Conservation (phyloP, 495 filamentous ascomycete species). For the Durotheca rogersii region DNA sequence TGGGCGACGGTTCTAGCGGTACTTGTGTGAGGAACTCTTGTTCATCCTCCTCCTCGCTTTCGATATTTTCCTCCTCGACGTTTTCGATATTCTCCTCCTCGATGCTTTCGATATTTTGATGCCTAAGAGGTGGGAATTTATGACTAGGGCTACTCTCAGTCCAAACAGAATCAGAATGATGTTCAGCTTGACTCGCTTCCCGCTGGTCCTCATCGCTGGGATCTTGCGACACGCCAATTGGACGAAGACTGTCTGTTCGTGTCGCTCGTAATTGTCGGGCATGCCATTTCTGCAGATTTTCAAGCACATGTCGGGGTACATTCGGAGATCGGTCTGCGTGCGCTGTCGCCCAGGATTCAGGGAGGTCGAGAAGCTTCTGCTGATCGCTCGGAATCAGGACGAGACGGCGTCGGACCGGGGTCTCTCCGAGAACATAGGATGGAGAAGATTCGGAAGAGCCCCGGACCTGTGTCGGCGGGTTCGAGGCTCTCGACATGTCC, state of each 20-base stretch:
- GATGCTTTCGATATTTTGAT: no score
- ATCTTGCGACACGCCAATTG: slow-evolving; percentile 18
- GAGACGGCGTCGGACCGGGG: slow-evolving; percentile 31
- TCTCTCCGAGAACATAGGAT: slow-evolving; percentile 19
- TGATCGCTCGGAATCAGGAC: slow-evolving; percentile 63
- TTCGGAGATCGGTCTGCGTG: slow-evolving; percentile 32
- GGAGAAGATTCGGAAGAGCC: slow-evolving; percentile 10
- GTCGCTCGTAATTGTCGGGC: slow-evolving; percentile 14
- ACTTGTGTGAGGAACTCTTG: slow-evolving; percentile 27
- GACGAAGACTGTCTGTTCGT: slow-evolving; percentile 10
- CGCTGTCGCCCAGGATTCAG: slow-evolving; percentile 43
- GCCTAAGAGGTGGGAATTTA: slow-evolving; percentile 2
- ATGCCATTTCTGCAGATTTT: slow-evolving; percentile 36
- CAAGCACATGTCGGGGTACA: slow-evolving; percentile 42
- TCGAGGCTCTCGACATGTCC: slow-evolving; percentile 20
- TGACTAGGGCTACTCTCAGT: background rate
- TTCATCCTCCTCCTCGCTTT: slow-evolving; percentile 26
- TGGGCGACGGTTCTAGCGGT: slow-evolving; percentile 19
- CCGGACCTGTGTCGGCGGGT: background rate
- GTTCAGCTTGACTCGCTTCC: background rate
- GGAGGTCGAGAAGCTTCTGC: slow-evolving; percentile 53
- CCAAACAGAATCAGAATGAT: background rate
- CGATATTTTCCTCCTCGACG: slow-evolving; percentile 35
- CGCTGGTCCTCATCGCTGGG: background rate
- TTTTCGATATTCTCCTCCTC: slow-evolving; percentile 32